Conservation (phyloP, 2,329 filamentous ascomycete species). For the Aspergillus chevalieri region DNA sequence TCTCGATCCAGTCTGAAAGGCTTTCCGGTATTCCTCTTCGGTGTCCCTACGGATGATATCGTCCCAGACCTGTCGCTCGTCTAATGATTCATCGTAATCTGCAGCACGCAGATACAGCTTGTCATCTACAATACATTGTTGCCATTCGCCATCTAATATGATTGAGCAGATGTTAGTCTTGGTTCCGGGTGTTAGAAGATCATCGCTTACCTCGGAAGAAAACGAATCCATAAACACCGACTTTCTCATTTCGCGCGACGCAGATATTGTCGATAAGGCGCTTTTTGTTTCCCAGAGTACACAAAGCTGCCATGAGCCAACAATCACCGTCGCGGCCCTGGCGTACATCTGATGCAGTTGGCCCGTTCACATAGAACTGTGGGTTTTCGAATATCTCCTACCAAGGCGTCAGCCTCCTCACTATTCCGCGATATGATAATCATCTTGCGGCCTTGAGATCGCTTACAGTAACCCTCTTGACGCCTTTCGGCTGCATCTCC, state of each 20-base stretch:
- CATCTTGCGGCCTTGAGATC: slow-evolving; percentile 5
- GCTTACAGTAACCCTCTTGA: slow-evolving; percentile 59
- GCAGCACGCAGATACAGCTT: slow-evolving; percentile 79
- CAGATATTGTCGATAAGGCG: slow-evolving; percentile 68
- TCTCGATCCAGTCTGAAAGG: slow-evolving; percentile 68
- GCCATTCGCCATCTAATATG: slow-evolving; percentile 71
- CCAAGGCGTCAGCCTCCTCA: slow-evolving; percentile 6
- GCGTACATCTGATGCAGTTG: slow-evolving; percentile 69
- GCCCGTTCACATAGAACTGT: slow-evolving; percentile 70
- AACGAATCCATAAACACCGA: slow-evolving; percentile 80
- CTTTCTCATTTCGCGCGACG: slow-evolving; percentile 63
- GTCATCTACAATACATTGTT: slow-evolving; percentile 85
- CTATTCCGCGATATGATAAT: not conserved
- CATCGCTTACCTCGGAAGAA: slow-evolving; percentile 58
- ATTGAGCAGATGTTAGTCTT: not conserved
- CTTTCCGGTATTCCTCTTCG: slow-evolving; percentile 63
- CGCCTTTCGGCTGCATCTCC: slow-evolving; percentile 58
- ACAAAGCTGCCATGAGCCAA: slow-evolving; percentile 77
- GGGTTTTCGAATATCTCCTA: slow-evolving; percentile 73
- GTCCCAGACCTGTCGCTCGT: slow-evolving; percentile 67
- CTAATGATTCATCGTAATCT: slow-evolving; percentile 71
- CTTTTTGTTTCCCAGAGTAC: slow-evolving; percentile 67
- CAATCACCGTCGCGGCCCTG: slow-evolving; percentile 77
- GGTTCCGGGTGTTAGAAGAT: not conserved
- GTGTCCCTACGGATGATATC: slow-evolving; percentile 69